A percentile compares a stretch with the other conserved stretches of the same genome.
Conservation (phyloP, 345 rosid genomes). For the Odontarrhena argentea region DNA sequence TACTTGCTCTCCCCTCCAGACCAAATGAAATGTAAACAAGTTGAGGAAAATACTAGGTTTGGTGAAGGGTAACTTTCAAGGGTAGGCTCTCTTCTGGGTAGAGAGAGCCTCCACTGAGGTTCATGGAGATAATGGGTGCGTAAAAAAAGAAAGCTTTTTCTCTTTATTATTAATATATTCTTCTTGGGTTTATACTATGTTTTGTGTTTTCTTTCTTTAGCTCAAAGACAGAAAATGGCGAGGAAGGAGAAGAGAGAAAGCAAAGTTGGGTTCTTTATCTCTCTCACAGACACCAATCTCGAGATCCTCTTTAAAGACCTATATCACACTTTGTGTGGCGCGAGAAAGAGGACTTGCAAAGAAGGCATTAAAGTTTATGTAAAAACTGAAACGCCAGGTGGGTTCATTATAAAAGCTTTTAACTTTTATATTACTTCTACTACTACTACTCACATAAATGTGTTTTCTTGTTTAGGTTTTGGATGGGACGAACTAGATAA, state of each 20-base stretch:
- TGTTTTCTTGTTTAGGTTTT: no score
- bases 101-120: constrained; percentile 54
- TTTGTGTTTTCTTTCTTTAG: background rate
- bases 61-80: constrained; percentile 37
- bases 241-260: constrained; percentile 29
- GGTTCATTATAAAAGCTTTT: constrained; percentile 24
- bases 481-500: no score
- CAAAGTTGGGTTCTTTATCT: constrained; percentile 41
- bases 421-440: constrained; percentile 21
- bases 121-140: constrained; percentile 52
- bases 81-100: constrained; percentile 51
- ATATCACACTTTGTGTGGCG: constrained; percentile 12
- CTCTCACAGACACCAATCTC: constrained; percentile 43
- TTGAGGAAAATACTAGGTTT: constrained; percentile 22
- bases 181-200: constrained; percentile 11
- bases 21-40: no score
- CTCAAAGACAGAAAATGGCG: constrained; percentile 35
- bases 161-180: background rate
- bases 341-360: constrained; percentile 20
- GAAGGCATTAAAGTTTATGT: background rate
- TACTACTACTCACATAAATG: background rate
- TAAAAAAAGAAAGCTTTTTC: background rate
- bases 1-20: no score
- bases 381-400: constrained; percentile 32
- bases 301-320: constrained; percentile 42